Conservation (phyloP, 495 filamentous ascomycete species). For the Xylaria acuta region DNA sequence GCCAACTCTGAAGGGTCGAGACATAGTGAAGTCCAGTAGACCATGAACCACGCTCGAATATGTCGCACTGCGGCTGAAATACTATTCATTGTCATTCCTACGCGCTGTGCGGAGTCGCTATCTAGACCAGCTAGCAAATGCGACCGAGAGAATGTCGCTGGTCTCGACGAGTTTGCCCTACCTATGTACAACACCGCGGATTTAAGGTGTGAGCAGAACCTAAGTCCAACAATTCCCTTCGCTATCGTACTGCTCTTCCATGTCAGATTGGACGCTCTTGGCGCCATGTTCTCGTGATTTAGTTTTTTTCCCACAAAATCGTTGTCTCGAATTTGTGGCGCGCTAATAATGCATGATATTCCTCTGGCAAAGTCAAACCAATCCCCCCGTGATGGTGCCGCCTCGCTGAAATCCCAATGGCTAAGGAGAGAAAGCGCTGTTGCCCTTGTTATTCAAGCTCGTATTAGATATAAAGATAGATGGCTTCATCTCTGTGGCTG, state of each 20-base stretch:
- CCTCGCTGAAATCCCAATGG: conserved; percentile 20
- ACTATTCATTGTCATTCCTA: conserved; percentile 6
- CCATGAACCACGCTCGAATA: background rate
- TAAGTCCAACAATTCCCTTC: conserved; percentile 11
- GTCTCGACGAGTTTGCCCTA: conserved; percentile 6
- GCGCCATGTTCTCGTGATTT: background rate
- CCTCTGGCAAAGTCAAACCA: conserved; percentile 6
- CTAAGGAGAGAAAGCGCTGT: background rate
- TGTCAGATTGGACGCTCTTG: background rate
- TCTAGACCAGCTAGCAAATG: conserved; percentile 27
- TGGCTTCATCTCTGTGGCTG: conserved; percentile 35
- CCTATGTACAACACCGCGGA: conserved; percentile 19
- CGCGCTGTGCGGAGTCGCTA: background rate
- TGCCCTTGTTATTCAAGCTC: conserved; percentile 22
- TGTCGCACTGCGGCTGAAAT: background rate
- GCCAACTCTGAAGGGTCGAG: too few relatives aligned
- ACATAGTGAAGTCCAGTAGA: too few relatives aligned
- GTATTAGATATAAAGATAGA: conserved; percentile 12
- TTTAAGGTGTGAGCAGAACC: conserved; percentile 7
- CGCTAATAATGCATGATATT: conserved; percentile 24
- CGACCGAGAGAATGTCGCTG: background rate
- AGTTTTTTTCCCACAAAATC: background rate
- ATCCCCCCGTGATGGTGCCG: conserved; percentile 6
- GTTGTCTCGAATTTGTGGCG: background rate
- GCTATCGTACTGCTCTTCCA: conserved; percentile 17